Conservation (phyloP, 495 filamentous ascomycete species). For the Daldinia caldariorum region DNA sequence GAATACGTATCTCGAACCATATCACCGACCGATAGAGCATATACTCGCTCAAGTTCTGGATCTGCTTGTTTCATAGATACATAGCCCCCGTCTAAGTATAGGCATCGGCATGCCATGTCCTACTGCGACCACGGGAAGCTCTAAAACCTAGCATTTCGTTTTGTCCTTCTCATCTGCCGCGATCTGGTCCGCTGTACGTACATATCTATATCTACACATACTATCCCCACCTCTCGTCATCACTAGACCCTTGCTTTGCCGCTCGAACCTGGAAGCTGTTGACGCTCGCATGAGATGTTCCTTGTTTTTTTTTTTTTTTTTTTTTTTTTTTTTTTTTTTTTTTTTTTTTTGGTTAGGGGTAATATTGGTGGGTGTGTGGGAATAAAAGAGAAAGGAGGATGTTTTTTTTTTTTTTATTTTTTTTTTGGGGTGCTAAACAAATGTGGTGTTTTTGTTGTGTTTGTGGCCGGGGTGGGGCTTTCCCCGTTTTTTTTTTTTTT, state of each 20-base stretch:
- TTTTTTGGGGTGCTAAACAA: too few relatives aligned
- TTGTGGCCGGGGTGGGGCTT: too few relatives aligned
- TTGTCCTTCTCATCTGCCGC: slow-evolving; percentile 41
- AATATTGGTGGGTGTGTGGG: too few relatives aligned
- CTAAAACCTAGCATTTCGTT: slow-evolving; percentile 17
- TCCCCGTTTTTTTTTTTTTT: too few relatives aligned
- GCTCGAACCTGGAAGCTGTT: slow-evolving; percentile 23
- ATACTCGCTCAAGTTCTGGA: slow-evolving; percentile 21
- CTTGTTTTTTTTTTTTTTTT: too few relatives aligned
- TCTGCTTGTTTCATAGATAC: slow-evolving; percentile 41
- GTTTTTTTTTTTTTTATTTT: too few relatives aligned
- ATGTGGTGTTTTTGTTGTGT: too few relatives aligned
- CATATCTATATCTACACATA: background rate
- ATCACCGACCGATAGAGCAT: slow-evolving; percentile 14
- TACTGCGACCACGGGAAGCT: slow-evolving; percentile 26
- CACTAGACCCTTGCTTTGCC: slow-evolving; percentile 28
- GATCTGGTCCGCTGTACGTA: slow-evolving; percentile 36
- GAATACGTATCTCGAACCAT: slow-evolving; percentile 30
- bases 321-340: too few relatives aligned
- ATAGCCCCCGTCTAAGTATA: slow-evolving; percentile 21
- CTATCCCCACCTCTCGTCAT: slow-evolving; percentile 31
- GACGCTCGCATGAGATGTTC: slow-evolving; percentile 20
- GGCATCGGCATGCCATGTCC: background rate
- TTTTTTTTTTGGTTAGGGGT: too few relatives aligned
- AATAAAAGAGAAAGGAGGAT: too few relatives aligned